Percentiles rank a stretch among this genome's conserved stretches.
Conservation (phyloP, 345 rosid genomes). For the Salix purpurea region DNA sequence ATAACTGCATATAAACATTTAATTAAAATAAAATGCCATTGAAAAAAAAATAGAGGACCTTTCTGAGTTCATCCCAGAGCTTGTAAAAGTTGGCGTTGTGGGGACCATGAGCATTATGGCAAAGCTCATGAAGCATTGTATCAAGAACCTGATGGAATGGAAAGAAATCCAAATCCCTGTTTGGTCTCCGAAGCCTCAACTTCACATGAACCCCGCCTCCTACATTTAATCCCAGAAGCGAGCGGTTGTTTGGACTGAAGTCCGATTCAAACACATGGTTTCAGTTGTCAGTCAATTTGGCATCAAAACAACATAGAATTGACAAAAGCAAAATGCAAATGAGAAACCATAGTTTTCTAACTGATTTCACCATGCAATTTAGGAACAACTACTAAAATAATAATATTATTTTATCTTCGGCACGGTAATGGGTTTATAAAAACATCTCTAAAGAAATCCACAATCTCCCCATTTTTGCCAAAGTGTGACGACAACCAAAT, state of each 20-base stretch:
- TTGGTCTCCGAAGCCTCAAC: slow-evolving; percentile 70
- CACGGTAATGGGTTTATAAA: too few species aligned
- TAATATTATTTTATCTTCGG: too few species aligned
- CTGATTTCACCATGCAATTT: too few species aligned
- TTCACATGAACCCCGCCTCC: slow-evolving; percentile 65
- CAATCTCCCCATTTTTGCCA: too few species aligned
- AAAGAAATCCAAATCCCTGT: slow-evolving; percentile 56
- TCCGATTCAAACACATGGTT: not conserved
- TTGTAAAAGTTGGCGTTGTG: slow-evolving; percentile 81
- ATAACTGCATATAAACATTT: not conserved
- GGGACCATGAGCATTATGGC: slow-evolving; percentile 82
- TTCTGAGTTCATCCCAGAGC: slow-evolving; percentile 92
- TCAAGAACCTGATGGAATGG: slow-evolving; percentile 71
- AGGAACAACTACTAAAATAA: too few species aligned
- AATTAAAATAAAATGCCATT: not conserved
- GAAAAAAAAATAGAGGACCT: slow-evolving; percentile 29
- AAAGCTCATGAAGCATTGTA: slow-evolving; percentile 96
- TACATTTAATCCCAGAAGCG: slow-evolving; percentile 76
- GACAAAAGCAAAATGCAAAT: not conserved
- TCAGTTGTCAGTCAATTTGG: not conserved
- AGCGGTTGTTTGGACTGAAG: slow-evolving; percentile 61
- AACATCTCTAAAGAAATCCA: too few species aligned
- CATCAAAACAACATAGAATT: not conserved
- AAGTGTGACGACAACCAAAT: not conserved
- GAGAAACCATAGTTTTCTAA: not conserved